Evolutionary conservation across 805 yeast genomes (phyloP), one percentile per base, ranked within the genome.

Genomic region (Ogataea methylovora): DNA sequence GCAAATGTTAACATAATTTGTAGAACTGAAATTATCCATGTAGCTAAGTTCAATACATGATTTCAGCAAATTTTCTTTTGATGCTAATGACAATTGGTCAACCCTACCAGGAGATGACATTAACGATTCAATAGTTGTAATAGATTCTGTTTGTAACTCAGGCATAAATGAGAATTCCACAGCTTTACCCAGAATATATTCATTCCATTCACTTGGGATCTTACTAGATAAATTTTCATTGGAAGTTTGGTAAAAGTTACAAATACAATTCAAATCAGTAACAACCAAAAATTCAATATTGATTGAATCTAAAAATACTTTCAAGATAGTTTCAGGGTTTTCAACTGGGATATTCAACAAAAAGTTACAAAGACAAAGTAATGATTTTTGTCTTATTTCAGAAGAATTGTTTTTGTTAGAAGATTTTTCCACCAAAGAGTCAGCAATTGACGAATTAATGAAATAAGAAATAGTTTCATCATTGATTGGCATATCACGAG

Each of bases 351-450:
- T 32, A 18, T 45, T 40, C 3, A 44, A 24, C 13, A 43, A 35
- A 15, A 49, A 30, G 5, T 38, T 33, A 22, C 49, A 42, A 6
- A 56, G 35, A 21, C 50, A 41, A 7, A 22, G 30, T 16, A 59
- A 37, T 8, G 60, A 45, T 31, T 44, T 44, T 33, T 48, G 49
- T 19, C 64, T 48, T 5, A 59, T 52, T 28, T 60, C 64, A 16
- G 52, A 41, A 7, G 64, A 53, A 27, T 44, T 46, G 19, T 66
- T 50, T 32, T 54, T 58, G 12, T 52, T 45, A 2, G 43, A 31
- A 7, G 54, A 45, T 27, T 45, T 58, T 3, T 39, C 43, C 7
- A 51, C 28, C 18, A 59, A 34, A 4, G 45, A 25, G 13, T 41
- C 36, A 15, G 24, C 16, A 15, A 37, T 26, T 15, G 8, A 29